These are phyloP conservation scores for Penicillium canariense DNA, from an alignment of 495 filamentous ascomycete species.

Conservation along the genomic window DNA sequence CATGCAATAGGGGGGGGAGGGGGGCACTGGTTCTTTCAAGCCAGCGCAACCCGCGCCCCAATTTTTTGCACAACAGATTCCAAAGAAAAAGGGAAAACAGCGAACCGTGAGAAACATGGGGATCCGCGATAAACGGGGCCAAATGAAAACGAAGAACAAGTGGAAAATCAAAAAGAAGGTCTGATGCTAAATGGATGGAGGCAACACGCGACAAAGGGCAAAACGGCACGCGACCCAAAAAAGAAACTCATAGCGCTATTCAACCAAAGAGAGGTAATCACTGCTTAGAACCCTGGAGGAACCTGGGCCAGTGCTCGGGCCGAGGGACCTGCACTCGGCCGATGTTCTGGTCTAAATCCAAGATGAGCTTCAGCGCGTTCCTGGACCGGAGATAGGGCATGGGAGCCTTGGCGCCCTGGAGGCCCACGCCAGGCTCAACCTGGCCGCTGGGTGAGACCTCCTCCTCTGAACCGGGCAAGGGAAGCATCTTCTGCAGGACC, in stretches of 20 bases:
- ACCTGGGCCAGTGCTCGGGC: slow-evolving; percentile 45
- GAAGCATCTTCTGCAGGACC: slow-evolving; percentile 77
- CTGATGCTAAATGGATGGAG: slow-evolving; percentile 25
- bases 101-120: not conserved
- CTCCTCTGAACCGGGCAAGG: slow-evolving; percentile 67
- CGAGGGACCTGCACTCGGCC: slow-evolving; percentile 62
- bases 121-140: not conserved
- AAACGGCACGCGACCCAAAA: slow-evolving; percentile 14
- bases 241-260: slow-evolving; percentile 32
- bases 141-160: not conserved
- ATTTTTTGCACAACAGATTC: slow-evolving; percentile 1
- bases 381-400: slow-evolving; percentile 81
- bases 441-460: slow-evolving; percentile 44
- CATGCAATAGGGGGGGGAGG: slow-evolving; percentile 2
- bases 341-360: slow-evolving; percentile 91
- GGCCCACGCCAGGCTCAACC: slow-evolving; percentile 54
- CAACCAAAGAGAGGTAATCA: slow-evolving; percentile 23
- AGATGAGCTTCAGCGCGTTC: slow-evolving; percentile 94
- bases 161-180: slow-evolving; percentile 9
- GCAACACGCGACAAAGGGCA: slow-evolving; percentile 7
- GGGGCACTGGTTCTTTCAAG: slow-evolving; percentile 9
- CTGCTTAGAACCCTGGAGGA: slow-evolving; percentile 36
- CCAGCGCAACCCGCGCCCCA: slow-evolving; percentile 10
- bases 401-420: slow-evolving; percentile 59
- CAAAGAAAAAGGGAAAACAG: not conserved